Conservation (phyloP, 1,284 basidiomycete species). For the Dichomitus squalens region DNA sequence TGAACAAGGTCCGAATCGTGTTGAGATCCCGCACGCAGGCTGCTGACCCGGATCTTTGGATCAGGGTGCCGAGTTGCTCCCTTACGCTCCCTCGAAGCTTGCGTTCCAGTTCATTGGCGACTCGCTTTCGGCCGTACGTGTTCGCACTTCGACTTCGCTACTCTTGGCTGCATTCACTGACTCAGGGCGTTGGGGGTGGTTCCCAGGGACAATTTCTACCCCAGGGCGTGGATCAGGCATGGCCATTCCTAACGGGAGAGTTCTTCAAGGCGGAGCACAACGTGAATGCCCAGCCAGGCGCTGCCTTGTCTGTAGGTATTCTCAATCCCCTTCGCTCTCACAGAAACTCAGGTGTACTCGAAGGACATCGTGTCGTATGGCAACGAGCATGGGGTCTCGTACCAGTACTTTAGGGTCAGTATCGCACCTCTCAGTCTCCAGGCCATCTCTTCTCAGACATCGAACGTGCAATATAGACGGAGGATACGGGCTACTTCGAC, state of each 20-base stretch:
- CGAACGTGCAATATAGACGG: slow-evolving; percentile 40
- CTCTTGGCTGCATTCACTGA: neutral
- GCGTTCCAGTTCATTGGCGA: slow-evolving; percentile 62
- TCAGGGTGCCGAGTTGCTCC: slow-evolving; percentile 48
- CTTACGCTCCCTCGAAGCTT: slow-evolving; percentile 49
- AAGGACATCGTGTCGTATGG: slow-evolving; percentile 62
- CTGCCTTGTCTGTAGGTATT: slow-evolving; percentile 45
- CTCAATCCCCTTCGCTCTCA: no score
- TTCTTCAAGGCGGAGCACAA: slow-evolving; percentile 54
- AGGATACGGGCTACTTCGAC: slow-evolving; percentile 57
- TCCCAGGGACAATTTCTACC: slow-evolving; percentile 54
- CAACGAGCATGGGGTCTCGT: slow-evolving; percentile 56
- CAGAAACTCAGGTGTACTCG: no score
- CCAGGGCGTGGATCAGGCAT: slow-evolving; percentile 57
- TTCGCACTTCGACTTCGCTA: neutral
- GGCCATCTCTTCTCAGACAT: neutral
- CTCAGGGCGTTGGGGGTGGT: slow-evolving; percentile 1
- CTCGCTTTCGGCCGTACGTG: slow-evolving; percentile 53
- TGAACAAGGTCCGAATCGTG: slow-evolving; percentile 44
- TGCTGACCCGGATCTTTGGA: neutral
- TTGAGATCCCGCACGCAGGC: neutral
- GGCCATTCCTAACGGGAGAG: slow-evolving; percentile 57
- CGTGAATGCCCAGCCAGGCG: slow-evolving; percentile 56
- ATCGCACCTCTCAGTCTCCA: no score
- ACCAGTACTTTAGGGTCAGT: slow-evolving; percentile 49